These are phyloP conservation scores for Metschnikowia amazonensis DNA, from an alignment of 805 yeast species.

Conservation along the genomic window DNA sequence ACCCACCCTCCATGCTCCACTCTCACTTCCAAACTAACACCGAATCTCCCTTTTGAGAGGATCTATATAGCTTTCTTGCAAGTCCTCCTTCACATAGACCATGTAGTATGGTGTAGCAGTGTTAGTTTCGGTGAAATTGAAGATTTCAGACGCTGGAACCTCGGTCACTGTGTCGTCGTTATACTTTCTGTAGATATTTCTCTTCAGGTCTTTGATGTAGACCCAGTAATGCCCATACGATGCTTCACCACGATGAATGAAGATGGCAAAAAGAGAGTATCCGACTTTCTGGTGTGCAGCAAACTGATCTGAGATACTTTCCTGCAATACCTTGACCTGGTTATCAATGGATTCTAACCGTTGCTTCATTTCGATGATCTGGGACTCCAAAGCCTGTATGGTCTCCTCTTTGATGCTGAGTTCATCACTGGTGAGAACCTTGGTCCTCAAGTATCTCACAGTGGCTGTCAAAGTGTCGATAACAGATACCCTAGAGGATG, in stretches of 20 bases:
- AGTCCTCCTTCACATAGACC: slow-evolving; percentile 70
- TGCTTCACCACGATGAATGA: slow-evolving; percentile 94
- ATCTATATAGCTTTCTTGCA: slow-evolving; percentile 50
- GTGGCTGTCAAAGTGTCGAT: slow-evolving; percentile 51
- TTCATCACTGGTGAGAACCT: slow-evolving; percentile 31
- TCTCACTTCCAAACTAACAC: slow-evolving; percentile 1
- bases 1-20: background rate
- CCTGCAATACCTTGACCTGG: slow-evolving; percentile 43
- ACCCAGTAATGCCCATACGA: slow-evolving; percentile 97
- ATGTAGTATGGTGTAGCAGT: slow-evolving; percentile 93
- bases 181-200: slow-evolving; percentile 75
- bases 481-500: slow-evolving; percentile 28
- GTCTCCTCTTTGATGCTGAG: slow-evolving; percentile 44
- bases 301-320: slow-evolving; percentile 57
- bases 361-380: slow-evolving; percentile 44
- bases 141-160: slow-evolving; percentile 61
- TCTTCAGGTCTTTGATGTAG: slow-evolving; percentile 74
- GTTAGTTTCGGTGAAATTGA: slow-evolving; percentile 62
- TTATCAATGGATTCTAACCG: slow-evolving; percentile 43
- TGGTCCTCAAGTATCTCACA: slow-evolving; percentile 49
- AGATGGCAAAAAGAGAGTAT: slow-evolving; percentile 83
- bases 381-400: slow-evolving; percentile 43
- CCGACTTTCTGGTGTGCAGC: slow-evolving; percentile 58
- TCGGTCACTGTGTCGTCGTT: slow-evolving; percentile 94
- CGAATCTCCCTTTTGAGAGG: slow-evolving; percentile 53